Conservation (phyloP, 495 filamentous ascomycete species). For the Jackrogersella minutella region DNA sequence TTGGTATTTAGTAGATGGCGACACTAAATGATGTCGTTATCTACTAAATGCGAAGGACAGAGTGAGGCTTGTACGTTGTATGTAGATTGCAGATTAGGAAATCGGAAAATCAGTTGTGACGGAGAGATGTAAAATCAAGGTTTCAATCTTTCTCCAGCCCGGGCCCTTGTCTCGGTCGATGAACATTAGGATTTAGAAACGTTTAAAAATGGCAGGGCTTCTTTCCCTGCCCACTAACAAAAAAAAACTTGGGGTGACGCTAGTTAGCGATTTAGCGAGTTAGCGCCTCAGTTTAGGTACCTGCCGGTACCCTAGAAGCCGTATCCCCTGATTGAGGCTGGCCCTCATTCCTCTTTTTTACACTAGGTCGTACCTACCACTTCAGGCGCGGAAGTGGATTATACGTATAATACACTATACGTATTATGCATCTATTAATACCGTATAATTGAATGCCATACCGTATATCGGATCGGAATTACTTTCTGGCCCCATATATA, state of each 20-base stretch:
- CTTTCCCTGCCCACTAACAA: background rate
- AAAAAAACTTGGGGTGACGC: constrained; percentile 28
- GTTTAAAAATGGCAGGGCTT: constrained; percentile 36
- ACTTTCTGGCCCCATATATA: too few relatives aligned
- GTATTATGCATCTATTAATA: too few relatives aligned
- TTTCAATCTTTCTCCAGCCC: constrained; percentile 29
- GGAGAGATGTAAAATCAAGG: constrained; percentile 31
- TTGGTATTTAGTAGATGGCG: constrained; percentile 4
- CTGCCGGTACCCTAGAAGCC: constrained; percentile 38
- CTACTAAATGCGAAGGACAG: constrained; percentile 14
- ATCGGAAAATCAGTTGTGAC: constrained; percentile 28
- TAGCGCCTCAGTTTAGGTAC: constrained; percentile 35
- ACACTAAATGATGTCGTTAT: background rate
- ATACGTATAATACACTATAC: too few relatives aligned
- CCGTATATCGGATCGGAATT: too few relatives aligned
- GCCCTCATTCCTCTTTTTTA: constrained; percentile 16
- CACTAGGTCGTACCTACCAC: background rate
- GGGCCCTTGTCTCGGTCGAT: constrained; percentile 23
- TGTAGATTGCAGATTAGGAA: constrained; percentile 8
- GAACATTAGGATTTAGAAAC: constrained; percentile 16
- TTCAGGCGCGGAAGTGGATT: too few relatives aligned
- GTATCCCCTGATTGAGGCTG: constrained; percentile 32
- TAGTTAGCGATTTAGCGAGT: constrained; percentile 26
- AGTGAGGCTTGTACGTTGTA: constrained; percentile 23
- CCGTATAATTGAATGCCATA: too few relatives aligned